These are phyloP conservation scores for Plasmodium adleri DNA, from an alignment of 169 alveolate species.

Conservation along the genomic window DNA sequence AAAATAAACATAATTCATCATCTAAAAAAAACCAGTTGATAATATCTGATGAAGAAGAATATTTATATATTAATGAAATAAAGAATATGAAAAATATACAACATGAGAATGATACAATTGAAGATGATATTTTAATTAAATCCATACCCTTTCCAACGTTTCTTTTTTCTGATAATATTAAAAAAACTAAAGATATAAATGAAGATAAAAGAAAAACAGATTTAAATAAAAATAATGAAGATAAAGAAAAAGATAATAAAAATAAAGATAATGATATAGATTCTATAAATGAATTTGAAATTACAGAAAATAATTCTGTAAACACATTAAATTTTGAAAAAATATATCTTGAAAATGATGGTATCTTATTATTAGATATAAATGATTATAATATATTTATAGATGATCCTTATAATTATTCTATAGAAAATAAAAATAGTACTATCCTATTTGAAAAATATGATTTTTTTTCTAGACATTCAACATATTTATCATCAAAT, in stretches of 20 bases:
- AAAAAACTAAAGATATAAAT: slow-evolving; percentile 6
- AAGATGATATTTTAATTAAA: slow-evolving; percentile 52
- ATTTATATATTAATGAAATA: slow-evolving; percentile 52
- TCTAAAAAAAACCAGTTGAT: slow-evolving; percentile 33
- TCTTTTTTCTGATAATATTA: slow-evolving; percentile 50
- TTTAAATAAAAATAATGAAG: background rate
- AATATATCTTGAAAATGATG: slow-evolving; percentile 64
- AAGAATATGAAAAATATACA: slow-evolving; percentile 25
- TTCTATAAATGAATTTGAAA: background rate
- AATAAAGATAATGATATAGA: background rate
- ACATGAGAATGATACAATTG: slow-evolving; percentile 22
- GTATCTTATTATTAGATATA: slow-evolving; percentile 46
- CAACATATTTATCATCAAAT: slow-evolving; percentile 35
- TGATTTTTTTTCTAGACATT: slow-evolving; percentile 26
- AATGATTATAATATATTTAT: slow-evolving; percentile 63
- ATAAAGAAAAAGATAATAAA: background rate
- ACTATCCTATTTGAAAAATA: slow-evolving; percentile 51
- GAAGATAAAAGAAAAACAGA: background rate
- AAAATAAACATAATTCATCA: slow-evolving; percentile 16
- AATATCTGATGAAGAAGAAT: slow-evolving; percentile 55
- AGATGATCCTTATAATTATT: slow-evolving; percentile 50
- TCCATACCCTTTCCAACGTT: slow-evolving; percentile 67
- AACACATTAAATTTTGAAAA: slow-evolving; percentile 61
- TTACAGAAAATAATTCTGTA: slow-evolving; percentile 12
- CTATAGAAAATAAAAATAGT: slow-evolving; percentile 35